phyloP scores from a whole-genome alignment of 2,329 filamentous ascomycete genomes.

The Fusarium newnesense region DNA sequence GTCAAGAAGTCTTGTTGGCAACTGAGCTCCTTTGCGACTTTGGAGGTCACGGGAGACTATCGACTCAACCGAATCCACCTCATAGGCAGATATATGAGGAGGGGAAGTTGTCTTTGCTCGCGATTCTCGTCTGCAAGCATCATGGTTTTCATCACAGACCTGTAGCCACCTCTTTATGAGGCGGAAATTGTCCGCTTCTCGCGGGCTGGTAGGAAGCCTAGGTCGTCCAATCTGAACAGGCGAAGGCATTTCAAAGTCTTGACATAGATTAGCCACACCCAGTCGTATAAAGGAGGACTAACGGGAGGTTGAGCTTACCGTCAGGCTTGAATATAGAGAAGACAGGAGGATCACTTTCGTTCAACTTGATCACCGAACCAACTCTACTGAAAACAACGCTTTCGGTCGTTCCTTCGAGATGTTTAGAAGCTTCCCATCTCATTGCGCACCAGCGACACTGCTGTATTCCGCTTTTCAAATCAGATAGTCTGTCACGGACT shows the following conservation, averaged over 20 bases:
- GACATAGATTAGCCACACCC: not conserved
- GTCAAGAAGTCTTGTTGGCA: conserved; percentile 5
- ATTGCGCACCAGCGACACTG: conserved; percentile 8
- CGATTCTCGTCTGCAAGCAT: not conserved
- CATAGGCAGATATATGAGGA: not conserved
- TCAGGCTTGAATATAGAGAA: conserved; percentile 9
- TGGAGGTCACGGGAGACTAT: not conserved
- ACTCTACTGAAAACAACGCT: not conserved
- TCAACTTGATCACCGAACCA: conserved; percentile 8
- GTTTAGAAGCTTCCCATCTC: conserved; percentile 13
- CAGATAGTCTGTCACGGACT: not conserved
- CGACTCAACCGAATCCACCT: not conserved
- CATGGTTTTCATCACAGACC: not conserved
- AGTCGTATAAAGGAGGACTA: no score
- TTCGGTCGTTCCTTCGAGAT: not conserved
- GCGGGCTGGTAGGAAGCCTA: not conserved
- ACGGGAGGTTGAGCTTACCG: not conserved
- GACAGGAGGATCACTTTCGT: conserved; percentile 15
- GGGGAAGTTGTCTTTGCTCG: not conserved
- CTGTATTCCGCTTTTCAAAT: not conserved
- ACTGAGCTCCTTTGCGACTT: not conserved
- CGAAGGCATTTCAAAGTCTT: not conserved
- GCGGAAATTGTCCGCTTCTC: not conserved
- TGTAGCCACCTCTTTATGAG: conserved; percentile 7
- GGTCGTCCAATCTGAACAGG: not conserved